phyloP scores from a whole-genome alignment of 768 basidiomycete genomes.

The Peribolospora baueri region DNA sequence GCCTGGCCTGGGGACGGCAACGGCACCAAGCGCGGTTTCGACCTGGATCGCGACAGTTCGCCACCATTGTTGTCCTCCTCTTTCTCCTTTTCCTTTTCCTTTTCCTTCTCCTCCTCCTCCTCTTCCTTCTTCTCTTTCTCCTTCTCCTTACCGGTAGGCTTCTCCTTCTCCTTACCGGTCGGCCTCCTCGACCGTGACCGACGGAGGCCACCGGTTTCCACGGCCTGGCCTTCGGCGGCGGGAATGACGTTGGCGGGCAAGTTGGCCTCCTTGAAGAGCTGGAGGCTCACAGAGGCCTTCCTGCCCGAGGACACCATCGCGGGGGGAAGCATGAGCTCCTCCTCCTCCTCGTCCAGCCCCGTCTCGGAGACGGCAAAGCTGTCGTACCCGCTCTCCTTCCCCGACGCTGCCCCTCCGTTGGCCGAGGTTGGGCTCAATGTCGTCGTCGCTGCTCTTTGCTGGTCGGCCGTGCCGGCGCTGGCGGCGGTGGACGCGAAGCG shows the following conservation, averaged over 20 bases:
- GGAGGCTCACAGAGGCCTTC: constrained; percentile 22
- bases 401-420: too few species aligned
- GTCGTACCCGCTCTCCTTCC: too few species aligned
- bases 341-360: too few species aligned
- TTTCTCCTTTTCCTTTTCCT: background rate
- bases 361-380: too few species aligned
- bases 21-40: too few species aligned
- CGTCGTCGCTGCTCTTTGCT: too few species aligned
- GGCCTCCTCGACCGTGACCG: background rate
- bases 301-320: constrained; percentile 9
- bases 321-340: too few species aligned
- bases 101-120: constrained; percentile 6
- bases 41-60: background rate
- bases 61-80: background rate
- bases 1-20: too few species aligned
- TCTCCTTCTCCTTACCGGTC: constrained; percentile 6
- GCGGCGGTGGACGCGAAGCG: too few species aligned
- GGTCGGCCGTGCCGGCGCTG: too few species aligned
- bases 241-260: background rate
- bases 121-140: constrained; percentile 3
- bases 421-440: too few species aligned
- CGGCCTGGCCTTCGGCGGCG: constrained; percentile 5
- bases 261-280: constrained; percentile 20
- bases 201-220: background rate
- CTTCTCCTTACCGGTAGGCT: constrained; percentile 2